Conservation (phyloP, 1,284 basidiomycete species). For the Stereum hirsutum region DNA sequence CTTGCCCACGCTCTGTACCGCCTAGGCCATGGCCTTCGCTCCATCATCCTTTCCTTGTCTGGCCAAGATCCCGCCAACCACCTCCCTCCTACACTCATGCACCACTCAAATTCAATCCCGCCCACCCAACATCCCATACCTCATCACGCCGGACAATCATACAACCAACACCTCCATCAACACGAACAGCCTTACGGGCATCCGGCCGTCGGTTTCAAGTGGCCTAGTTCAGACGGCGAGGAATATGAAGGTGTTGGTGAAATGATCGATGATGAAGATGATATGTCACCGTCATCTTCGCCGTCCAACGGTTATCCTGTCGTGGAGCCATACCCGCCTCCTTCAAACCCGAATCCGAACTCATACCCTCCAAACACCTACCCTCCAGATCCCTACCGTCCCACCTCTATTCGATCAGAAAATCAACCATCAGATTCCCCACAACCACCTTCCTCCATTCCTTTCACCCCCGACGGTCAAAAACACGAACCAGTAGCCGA, state of each 20-base stretch:
- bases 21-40: conserved; percentile 62
- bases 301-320: no score
- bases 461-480: background rate
- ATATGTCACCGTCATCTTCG: no score
- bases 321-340: background rate
- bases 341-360: no score
- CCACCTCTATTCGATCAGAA: no score
- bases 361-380: no score
- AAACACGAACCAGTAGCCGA: background rate
- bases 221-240: no score
- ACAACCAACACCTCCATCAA: background rate
- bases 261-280: background rate
- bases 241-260: background rate
- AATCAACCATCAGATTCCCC: background rate
- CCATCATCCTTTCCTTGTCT: conserved; percentile 61
- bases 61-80: conserved; percentile 46
- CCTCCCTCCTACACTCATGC: background rate
- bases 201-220: no score
- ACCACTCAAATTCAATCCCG: background rate
- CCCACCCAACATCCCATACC: background rate
- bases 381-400: no score
- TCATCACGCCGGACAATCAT: background rate
- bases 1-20: conserved; percentile 53
- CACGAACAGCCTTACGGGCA: no score
- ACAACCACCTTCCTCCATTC: background rate